Conservation (phyloP, 1,139 yeast genomes). For the Debaryomyces nepalensis region DNA sequence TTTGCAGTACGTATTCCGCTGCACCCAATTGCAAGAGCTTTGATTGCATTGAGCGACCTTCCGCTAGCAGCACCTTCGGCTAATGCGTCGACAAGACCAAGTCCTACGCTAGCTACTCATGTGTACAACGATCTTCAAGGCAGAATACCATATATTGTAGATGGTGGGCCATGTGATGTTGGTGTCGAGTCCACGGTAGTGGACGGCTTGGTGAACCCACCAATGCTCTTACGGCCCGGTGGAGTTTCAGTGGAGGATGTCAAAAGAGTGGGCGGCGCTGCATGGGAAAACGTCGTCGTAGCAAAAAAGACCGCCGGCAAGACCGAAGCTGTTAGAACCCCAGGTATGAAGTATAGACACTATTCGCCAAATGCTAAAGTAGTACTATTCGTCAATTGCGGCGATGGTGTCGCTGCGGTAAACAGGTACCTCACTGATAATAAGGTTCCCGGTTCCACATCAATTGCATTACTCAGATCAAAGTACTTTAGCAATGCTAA, state of each 20-base stretch:
- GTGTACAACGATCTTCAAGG: constrained; percentile 80
- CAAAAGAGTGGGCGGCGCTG: constrained; percentile 58
- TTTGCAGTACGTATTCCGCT: constrained; percentile 90
- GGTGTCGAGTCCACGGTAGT: constrained; percentile 95
- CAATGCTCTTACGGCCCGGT: constrained; percentile 90
- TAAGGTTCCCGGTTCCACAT: constrained; percentile 19
- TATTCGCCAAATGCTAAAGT: constrained; percentile 92
- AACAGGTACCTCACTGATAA: constrained; percentile 29
- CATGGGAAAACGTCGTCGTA: constrained; percentile 65
- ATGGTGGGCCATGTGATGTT: constrained; percentile 89
- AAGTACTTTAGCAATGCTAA: constrained; percentile 34
- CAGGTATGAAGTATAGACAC: constrained; percentile 97
- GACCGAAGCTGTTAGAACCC: constrained; percentile 81
- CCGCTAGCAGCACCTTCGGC: constrained; percentile 99
- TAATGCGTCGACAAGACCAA: constrained; percentile 92
- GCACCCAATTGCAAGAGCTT: constrained; percentile 88
- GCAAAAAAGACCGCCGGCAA: constrained; percentile 70
- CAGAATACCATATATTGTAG: constrained; percentile 81
- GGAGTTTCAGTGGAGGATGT: constrained; percentile 86
- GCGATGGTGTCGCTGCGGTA: constrained; percentile 45
- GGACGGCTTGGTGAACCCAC: constrained; percentile 85
- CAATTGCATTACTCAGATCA: constrained; percentile 56
- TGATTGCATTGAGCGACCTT: constrained; percentile 81
- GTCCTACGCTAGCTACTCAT: constrained; percentile 88
- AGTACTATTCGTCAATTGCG: constrained; percentile 61